Evolutionary conservation across 257 asterid species (phyloP).

Genomic region (Penstemon barbatus): DNA sequence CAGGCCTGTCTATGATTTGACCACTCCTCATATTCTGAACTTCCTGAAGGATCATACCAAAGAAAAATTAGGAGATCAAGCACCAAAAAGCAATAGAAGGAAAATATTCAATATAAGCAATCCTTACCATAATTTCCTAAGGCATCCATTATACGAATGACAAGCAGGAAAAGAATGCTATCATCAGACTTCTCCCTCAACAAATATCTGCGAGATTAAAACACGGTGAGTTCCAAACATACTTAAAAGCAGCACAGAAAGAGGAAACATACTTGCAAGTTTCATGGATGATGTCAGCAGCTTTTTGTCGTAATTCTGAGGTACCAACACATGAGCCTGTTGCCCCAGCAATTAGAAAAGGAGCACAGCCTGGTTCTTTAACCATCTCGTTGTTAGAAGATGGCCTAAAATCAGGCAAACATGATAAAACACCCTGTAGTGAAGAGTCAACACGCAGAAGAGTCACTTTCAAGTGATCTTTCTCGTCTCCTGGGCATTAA

Average conservation of each 20-base stretch:
- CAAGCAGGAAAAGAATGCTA: slow-evolving; percentile 86
- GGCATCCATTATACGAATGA: slow-evolving; percentile 90
- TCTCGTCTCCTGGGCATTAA: slow-evolving; percentile 77
- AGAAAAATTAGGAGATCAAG: slow-evolving; percentile 19
- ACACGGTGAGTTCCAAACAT: slow-evolving; percentile 24
- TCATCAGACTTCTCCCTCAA: slow-evolving; percentile 95
- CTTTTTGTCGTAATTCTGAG: slow-evolving; percentile 78
- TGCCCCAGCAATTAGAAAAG: slow-evolving; percentile 91
- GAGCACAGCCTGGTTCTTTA: slow-evolving; percentile 52
- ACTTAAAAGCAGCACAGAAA: slow-evolving; percentile 13
- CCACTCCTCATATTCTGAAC: slow-evolving; percentile 99
- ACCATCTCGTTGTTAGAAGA: slow-evolving; percentile 68
- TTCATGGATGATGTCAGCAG: slow-evolving; percentile 80
- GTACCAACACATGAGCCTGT: slow-evolving; percentile 91
- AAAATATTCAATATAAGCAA: slow-evolving; percentile 10
- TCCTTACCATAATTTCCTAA: slow-evolving; percentile 85
- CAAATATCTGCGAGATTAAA: slow-evolving; percentile 62
- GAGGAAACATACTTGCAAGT: slow-evolving; percentile 68
- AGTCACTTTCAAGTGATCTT: slow-evolving; percentile 98
- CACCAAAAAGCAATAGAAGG: slow-evolving; percentile 20
- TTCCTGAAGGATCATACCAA: slow-evolving; percentile 54
- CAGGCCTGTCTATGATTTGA: slow-evolving; percentile 91
- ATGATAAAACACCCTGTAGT: slow-evolving; percentile 90
- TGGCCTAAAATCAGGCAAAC: slow-evolving; percentile 97
- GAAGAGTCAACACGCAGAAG: slow-evolving; percentile 97